A percentile compares a stretch with the other conserved stretches of the same genome.
Evolutionary conservation across 2,329 filamentous ascomycete species (phyloP).

Genomic region (Scedosporium apiospermum): DNA sequence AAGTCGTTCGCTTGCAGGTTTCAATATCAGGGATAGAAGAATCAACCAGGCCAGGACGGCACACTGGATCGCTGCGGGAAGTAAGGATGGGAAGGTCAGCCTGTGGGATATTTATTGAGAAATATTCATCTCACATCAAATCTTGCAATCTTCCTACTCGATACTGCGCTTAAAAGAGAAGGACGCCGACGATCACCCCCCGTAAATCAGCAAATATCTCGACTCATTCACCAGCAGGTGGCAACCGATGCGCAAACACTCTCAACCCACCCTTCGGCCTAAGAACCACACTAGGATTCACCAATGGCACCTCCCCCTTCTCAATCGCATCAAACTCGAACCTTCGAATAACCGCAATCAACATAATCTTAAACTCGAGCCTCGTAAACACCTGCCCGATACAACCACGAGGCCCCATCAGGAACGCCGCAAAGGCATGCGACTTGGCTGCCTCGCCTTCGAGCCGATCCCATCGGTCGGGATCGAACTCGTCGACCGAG

Average conservation of each 20-base stretch:
- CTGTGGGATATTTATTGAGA: slow-evolving; percentile 84
- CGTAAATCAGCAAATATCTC: not conserved
- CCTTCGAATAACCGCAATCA: slow-evolving; percentile 20
- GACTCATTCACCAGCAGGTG: not conserved
- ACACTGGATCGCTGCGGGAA: slow-evolving; percentile 85
- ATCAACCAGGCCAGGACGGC: slow-evolving; percentile 55
- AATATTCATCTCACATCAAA: not conserved
- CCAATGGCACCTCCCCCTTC: slow-evolving; percentile 15
- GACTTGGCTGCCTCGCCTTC: slow-evolving; percentile 15
- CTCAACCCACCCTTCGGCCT: slow-evolving; percentile 3
- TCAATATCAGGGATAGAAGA: slow-evolving; percentile 50
- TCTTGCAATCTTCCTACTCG: not conserved
- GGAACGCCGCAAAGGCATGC: slow-evolving; percentile 25
- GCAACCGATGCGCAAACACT: slow-evolving; percentile 2
- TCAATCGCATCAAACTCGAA: slow-evolving; percentile 19
- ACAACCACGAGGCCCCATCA: slow-evolving; percentile 26
- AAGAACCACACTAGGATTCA: slow-evolving; percentile 12
- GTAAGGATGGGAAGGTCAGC: slow-evolving; percentile 91
- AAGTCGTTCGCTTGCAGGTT: not conserved
- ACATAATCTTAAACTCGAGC: slow-evolving; percentile 27
- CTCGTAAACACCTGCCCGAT: slow-evolving; percentile 25
- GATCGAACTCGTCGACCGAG: slow-evolving; percentile 22
- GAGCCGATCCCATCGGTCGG: slow-evolving; percentile 26
- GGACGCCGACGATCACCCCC: not conserved
- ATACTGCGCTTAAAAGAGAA: not conserved